phyloP scores from a whole-genome alignment of 305 asterid species.

The Solanum hybrid region DNA sequence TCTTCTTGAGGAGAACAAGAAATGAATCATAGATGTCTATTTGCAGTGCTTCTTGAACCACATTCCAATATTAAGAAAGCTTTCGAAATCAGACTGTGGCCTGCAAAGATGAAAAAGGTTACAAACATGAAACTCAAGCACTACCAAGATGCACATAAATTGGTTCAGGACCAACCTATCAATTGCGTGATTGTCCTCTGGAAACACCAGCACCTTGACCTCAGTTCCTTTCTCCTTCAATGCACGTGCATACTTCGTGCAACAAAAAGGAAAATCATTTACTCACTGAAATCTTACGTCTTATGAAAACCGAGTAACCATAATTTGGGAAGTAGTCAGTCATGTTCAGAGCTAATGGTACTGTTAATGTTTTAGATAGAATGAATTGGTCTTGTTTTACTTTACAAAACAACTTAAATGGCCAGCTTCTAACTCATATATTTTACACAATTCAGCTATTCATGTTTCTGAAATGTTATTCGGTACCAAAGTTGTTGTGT shows the following conservation, averaged over 20 bases:
- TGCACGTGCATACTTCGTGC: conserved; percentile 59
- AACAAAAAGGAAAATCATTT: not conserved
- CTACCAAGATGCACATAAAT: not conserved
- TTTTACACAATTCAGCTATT: not conserved
- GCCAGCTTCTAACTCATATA: not conserved
- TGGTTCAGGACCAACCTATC: conserved; percentile 30
- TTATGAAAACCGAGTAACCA: not conserved
- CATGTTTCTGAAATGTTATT: not conserved
- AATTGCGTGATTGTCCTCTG: conserved; percentile 55
- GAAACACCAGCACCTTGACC: conserved; percentile 59
- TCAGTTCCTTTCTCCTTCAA: conserved; percentile 65
- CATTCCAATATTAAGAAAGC: conserved; percentile 64
- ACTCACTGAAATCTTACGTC: not conserved
- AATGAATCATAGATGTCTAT: conserved; percentile 8
- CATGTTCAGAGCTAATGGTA: not conserved
- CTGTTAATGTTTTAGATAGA: not conserved
- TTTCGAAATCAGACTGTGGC: conserved; percentile 65
- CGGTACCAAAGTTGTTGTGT: not conserved
- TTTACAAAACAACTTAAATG: not conserved
- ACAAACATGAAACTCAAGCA: not conserved
- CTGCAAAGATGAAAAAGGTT: conserved; percentile 24
- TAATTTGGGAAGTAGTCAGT: not conserved
- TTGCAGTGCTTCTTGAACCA: conserved; percentile 72
- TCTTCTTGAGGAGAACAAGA: not conserved
- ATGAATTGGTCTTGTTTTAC: not conserved